Evolutionary conservation across 805 yeast species (phyloP).

Genomic region (Candida maris): DNA sequence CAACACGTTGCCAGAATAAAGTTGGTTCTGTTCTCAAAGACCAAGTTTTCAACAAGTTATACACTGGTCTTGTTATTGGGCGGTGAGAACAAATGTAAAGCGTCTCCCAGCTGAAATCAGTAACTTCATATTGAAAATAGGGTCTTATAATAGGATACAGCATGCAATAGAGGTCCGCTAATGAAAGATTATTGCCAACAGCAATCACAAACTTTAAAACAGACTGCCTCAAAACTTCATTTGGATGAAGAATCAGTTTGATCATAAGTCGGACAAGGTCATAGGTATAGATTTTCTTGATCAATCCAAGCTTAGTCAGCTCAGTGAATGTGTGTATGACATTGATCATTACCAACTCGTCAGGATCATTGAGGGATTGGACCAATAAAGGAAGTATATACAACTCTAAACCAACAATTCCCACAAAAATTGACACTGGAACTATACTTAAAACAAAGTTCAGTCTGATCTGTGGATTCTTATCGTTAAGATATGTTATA

Average conservation of each 20-base stretch:
- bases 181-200: constrained; percentile 56
- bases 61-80: constrained; percentile 65
- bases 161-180: constrained; percentile 81
- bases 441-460: constrained; percentile 70
- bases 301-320: constrained; percentile 52
- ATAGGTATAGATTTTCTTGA: constrained; percentile 49
- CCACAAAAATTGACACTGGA: constrained; percentile 74
- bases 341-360: constrained; percentile 72
- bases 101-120: constrained; percentile 61
- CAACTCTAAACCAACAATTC: constrained; percentile 78
- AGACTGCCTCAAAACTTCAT: constrained; percentile 76
- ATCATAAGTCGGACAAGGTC: constrained; percentile 50
- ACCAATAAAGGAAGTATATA: constrained; percentile 80
- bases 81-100: constrained; percentile 63
- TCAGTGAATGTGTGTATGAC: constrained; percentile 60
- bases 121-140: constrained; percentile 72
- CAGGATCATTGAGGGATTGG: constrained; percentile 81
- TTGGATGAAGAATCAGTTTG: constrained; percentile 76
- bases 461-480: constrained; percentile 60
- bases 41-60: constrained; percentile 67
- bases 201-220: constrained; percentile 58
- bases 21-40: constrained; percentile 60
- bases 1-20: constrained; percentile 71
- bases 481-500: constrained; percentile 86
- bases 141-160: constrained; percentile 77